phyloP scores from a whole-genome alignment of 2,329 filamentous ascomycete genomes.

The Apiospora kogelbergensis region DNA sequence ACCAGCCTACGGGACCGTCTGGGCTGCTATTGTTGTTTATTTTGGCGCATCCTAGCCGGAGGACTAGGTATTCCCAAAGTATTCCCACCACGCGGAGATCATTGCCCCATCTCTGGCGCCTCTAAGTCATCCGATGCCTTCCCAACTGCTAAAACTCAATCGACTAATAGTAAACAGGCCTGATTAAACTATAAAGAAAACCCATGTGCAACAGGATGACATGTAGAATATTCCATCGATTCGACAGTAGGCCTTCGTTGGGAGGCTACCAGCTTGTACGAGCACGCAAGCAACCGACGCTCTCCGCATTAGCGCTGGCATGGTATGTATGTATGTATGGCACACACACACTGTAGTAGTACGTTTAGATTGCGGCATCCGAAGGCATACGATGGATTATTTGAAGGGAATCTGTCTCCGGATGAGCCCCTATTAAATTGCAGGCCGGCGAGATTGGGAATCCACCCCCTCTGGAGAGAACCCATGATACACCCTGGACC shows the following conservation, averaged over 20 bases:
- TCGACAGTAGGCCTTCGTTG: background rate
- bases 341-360: background rate
- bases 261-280: conserved; percentile 3
- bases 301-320: background rate
- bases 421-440: background rate
- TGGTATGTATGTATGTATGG: background rate
- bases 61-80: background rate
- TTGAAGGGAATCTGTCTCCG: background rate
- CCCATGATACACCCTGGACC: background rate
- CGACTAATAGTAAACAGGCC: background rate
- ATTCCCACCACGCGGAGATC: background rate
- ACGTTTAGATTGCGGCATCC: background rate
- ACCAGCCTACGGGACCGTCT: background rate
- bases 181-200: background rate
- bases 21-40: background rate
- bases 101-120: background rate
- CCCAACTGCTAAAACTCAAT: background rate
- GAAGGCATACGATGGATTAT: background rate
- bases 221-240: background rate
- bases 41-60: background rate
- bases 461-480: conserved; percentile 2
- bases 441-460: background rate
- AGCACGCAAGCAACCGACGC: background rate
- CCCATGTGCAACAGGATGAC: background rate
- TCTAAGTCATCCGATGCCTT: background rate